Evolutionary conservation across 2,329 filamentous ascomycete species (phyloP).

Genomic region (Colletotrichum liriopes): DNA sequence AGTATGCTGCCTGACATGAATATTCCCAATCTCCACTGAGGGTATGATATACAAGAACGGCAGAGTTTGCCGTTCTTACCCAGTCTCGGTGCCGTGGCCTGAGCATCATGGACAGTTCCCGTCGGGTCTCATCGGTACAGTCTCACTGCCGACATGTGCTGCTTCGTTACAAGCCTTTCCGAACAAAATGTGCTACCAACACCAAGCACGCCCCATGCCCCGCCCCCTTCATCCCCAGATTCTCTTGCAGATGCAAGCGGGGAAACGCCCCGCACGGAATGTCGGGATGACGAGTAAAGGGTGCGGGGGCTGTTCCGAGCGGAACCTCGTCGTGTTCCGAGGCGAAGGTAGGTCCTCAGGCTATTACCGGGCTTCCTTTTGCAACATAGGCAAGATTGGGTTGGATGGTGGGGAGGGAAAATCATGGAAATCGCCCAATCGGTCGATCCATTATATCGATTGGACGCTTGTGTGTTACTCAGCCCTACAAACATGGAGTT

Average conservation of each 20-base stretch:
- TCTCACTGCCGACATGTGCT: neutral
- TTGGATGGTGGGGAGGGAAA: too few relatives aligned
- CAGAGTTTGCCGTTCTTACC: neutral
- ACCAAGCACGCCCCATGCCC: neutral
- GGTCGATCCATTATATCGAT: too few relatives aligned
- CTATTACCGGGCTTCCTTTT: neutral
- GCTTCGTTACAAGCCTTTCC: conserved; percentile 7
- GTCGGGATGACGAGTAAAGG: conserved; percentile 7
- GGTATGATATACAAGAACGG: neutral
- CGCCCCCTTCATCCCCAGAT: conserved; percentile 19
- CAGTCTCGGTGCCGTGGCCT: neutral
- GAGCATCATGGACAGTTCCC: conserved; percentile 3
- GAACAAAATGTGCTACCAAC: conserved; percentile 4
- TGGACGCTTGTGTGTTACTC: too few relatives aligned
- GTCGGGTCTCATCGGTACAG: conserved; percentile 28
- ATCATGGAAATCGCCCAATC: too few relatives aligned
- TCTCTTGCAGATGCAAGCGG: neutral
- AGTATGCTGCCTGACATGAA: neutral
- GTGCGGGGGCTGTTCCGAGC: conserved; percentile 30
- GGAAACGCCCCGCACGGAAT: conserved; percentile 27
- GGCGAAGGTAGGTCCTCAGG: neutral
- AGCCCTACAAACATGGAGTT: too few relatives aligned
- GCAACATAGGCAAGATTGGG: too few relatives aligned
- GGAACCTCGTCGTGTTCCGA: conserved; percentile 28
- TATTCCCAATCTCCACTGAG: too few relatives aligned